Base-by-base conservation (phyloP, 139 green algal species). In the Chlorella sp. region DNA sequence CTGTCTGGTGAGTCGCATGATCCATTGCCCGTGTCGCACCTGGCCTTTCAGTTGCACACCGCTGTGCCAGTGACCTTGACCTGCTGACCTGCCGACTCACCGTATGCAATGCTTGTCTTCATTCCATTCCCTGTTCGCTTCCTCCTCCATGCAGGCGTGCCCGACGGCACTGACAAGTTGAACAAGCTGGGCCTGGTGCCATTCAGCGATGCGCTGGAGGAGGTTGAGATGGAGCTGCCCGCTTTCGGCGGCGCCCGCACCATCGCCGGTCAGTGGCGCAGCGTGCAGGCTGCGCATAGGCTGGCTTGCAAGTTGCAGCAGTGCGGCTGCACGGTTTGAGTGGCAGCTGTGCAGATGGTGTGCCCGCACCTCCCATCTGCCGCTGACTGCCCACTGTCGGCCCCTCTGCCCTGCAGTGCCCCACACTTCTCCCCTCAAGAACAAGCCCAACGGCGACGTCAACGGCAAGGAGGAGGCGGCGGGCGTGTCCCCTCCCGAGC, bases 121-220 rank as follows among this genome's bases (percentile, higher is more conserved):
- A n/a, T n/a, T n/a, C n/a, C n/a, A n/a, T n/a, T n/a, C n/a, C n/a
- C 75, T 13, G 11, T 11, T 26, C 23, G 15, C 26, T 26, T 57
- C 76, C 32, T 17, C 34, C 15, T 3, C 34, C 4, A 74, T n/a
- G 81, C 87, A 86, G 86, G 87, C 60, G 78, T 88, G 36, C 85
- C 87, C 34, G 85, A 91, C 30, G 81, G 72, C 55, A 80, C 84
- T 25, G 69, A 87, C 2, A 76, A 83, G 57, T 34, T 89, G 16
- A 30, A 81, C 13, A 72, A 81, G 73, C 73, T 85, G 69, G 72
- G 80, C 41, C 74, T 89, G 30, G 44, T 87, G 38, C 86, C 86
- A 51, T 89, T 68, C 72, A 81, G 21, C 39, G 86, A 89, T 55
- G 82, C 86, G 13, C 38, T 89, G 39, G 86, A 89, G 63, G 34